Percentiles rank a stretch among this genome's conserved stretches.
Evolutionary conservation across 176 grass and related monocot species (phyloP).

Genomic region (Cymbopogon citratus): DNA sequence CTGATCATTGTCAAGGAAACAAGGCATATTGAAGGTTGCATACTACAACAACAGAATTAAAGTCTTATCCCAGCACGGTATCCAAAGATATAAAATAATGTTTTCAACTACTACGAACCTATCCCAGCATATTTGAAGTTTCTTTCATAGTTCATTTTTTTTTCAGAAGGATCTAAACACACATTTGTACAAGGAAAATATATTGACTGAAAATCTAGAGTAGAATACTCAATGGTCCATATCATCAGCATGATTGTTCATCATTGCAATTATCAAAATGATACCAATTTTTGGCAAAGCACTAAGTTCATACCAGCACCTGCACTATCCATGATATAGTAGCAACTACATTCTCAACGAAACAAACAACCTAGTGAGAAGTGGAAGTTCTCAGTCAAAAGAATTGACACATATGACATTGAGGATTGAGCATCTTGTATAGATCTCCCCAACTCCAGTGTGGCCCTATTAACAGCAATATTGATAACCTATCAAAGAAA

Average conservation of each 20-base stretch:
- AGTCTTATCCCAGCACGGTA: not conserved
- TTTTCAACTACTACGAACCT: not conserved
- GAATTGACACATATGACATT: not conserved
- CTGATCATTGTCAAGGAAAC: constrained; percentile 58
- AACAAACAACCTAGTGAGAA: not conserved
- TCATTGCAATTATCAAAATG: not conserved
- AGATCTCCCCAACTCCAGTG: not conserved
- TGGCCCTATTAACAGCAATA: not conserved
- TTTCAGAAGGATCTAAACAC: not conserved
- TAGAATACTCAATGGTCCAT: not conserved
- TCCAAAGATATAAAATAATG: not conserved
- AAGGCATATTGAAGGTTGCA: constrained; percentile 17
- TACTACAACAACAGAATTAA: constrained; percentile 4
- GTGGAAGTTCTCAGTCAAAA: not conserved
- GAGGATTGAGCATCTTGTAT: not conserved
- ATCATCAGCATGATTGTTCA: not conserved
- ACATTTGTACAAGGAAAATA: not conserved
- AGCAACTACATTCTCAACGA: not conserved
- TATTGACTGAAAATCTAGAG: not conserved
- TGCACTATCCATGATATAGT: constrained; percentile 8
- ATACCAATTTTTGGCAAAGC: not conserved
- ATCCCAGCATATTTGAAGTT: constrained; percentile 1
- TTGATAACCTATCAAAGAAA: not conserved
- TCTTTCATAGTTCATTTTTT: not conserved
- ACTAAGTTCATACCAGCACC: not conserved